phyloP scores from a whole-genome alignment of 352 stramenopile species.

The Lagenidium giganteum region DNA sequence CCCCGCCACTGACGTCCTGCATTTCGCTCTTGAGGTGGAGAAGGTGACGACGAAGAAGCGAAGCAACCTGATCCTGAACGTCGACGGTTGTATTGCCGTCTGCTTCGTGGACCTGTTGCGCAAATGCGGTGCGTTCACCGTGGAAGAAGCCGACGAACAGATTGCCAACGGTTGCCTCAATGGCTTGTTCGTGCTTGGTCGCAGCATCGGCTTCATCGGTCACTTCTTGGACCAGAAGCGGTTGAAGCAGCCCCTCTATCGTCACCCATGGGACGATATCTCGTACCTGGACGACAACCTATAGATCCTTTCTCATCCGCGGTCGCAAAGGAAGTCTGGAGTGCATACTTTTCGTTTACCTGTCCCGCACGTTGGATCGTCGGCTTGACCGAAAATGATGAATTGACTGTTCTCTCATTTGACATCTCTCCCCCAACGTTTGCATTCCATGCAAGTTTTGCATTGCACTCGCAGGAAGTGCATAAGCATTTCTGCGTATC shows the following conservation, averaged over 20 bases:
- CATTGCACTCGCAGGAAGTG: too few species aligned
- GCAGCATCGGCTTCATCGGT: conserved; percentile 90
- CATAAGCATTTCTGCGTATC: too few species aligned
- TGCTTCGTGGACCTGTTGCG: conserved; percentile 97
- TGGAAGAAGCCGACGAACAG: conserved; percentile 91
- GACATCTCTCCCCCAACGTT: too few species aligned
- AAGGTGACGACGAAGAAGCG: conserved; percentile 97
- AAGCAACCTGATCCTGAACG: conserved; percentile 97
- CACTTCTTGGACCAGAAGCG: conserved; percentile 98
- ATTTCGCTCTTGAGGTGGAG: conserved; percentile 95
- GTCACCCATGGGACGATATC: conserved; percentile 97
- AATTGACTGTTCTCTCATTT: too few species aligned
- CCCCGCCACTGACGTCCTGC: conserved; percentile 88
- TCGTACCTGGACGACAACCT: conserved; percentile 90
- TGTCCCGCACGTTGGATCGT: too few species aligned
- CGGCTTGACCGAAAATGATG: too few species aligned
- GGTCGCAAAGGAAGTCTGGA: too few species aligned
- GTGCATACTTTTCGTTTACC: too few species aligned
- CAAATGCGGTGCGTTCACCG: conserved; percentile 86
- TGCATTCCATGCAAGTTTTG: too few species aligned
- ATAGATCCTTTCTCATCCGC: conserved; percentile 23
- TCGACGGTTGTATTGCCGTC: conserved; percentile 95
- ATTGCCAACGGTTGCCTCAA: conserved; percentile 96
- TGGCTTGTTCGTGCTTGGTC: conserved; percentile 87
- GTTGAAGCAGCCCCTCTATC: conserved; percentile 96